Evolutionary conservation across 495 filamentous ascomycete species (phyloP).

Genomic region (Annulohypoxylon moriforme): DNA sequence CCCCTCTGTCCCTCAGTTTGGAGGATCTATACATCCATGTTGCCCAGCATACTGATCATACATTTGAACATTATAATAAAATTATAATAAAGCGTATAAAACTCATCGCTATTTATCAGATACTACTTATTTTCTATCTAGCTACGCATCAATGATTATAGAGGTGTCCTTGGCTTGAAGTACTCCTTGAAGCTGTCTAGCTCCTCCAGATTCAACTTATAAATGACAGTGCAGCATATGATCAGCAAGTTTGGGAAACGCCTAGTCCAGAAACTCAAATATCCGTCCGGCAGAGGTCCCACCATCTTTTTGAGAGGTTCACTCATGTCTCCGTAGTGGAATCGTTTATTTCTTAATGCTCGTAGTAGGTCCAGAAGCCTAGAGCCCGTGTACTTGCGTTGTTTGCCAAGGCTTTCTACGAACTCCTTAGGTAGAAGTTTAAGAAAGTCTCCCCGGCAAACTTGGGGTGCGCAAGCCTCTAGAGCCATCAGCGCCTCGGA

Average conservation of each 20-base stretch:
- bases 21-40: too few relatives aligned
- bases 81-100: too few relatives aligned
- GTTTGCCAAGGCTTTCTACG: slow-evolving; percentile 88
- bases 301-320: slow-evolving; percentile 81
- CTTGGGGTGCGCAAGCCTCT: slow-evolving; percentile 51
- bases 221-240: slow-evolving; percentile 78
- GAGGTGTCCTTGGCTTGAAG: slow-evolving; percentile 58
- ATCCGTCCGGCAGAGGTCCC: slow-evolving; percentile 83
- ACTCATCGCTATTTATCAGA: too few relatives aligned
- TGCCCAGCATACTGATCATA: too few relatives aligned
- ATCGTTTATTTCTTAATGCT: slow-evolving; percentile 93
- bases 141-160: slow-evolving; percentile 20
- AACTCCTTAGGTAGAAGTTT: slow-evolving; percentile 79
- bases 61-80: too few relatives aligned
- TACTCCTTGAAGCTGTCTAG: slow-evolving; percentile 83
- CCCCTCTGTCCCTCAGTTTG: too few relatives aligned
- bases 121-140: too few relatives aligned
- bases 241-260: slow-evolving; percentile 87
- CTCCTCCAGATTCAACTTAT: slow-evolving; percentile 70
- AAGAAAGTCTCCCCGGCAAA: slow-evolving; percentile 75
- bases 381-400: slow-evolving; percentile 90
- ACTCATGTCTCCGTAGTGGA: slow-evolving; percentile 93
- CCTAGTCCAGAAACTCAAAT: slow-evolving; percentile 84
- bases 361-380: slow-evolving; percentile 87
- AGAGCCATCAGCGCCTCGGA: slow-evolving; percentile 74